Evolutionary conservation across 2,329 filamentous ascomycete genomes (phyloP).

Genomic region (Pestalotiopsis fici): DNA sequence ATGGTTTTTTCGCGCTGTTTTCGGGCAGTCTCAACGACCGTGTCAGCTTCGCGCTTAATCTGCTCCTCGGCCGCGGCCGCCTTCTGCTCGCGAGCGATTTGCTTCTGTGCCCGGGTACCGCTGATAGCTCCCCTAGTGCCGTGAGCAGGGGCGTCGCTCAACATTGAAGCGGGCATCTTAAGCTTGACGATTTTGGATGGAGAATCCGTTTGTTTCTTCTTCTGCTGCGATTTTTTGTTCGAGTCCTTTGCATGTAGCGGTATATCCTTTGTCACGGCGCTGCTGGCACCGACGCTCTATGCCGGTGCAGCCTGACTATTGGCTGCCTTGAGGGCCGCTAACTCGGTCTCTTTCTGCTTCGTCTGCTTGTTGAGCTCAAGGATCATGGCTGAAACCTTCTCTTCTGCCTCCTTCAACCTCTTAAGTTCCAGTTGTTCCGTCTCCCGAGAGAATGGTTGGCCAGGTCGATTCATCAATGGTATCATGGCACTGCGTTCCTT

Average conservation of each 20-base stretch:
- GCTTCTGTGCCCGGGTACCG: not conserved
- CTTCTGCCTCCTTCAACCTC: constrained; percentile 63
- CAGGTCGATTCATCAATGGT: constrained; percentile 65
- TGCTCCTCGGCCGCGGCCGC: not conserved
- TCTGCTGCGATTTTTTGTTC: constrained; percentile 25
- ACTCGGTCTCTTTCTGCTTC: constrained; percentile 63
- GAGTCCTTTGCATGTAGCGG: too few species aligned
- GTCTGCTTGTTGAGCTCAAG: constrained; percentile 61
- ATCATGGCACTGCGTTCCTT: constrained; percentile 72
- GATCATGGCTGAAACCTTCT: constrained; percentile 62
- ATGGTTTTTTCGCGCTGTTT: constrained; percentile 2
- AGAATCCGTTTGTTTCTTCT: not conserved
- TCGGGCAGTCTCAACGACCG: not conserved
- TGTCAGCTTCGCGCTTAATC: not conserved
- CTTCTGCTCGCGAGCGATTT: not conserved
- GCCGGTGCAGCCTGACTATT: constrained; percentile 39
- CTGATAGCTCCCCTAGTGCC: not conserved
- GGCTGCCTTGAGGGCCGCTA: constrained; percentile 62
- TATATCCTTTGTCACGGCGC: not conserved
- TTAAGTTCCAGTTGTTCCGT: constrained; percentile 66
- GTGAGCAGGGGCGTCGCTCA: not conserved
- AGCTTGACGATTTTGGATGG: too few species aligned
- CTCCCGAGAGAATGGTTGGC: constrained; percentile 73
- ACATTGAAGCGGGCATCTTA: too few species aligned
- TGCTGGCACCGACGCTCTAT: not conserved